Evolutionary conservation across 2,329 filamentous ascomycete genomes (phyloP), one percentile per base, ranked within the genome.

Genomic region (Thelonectria rubi): DNA sequence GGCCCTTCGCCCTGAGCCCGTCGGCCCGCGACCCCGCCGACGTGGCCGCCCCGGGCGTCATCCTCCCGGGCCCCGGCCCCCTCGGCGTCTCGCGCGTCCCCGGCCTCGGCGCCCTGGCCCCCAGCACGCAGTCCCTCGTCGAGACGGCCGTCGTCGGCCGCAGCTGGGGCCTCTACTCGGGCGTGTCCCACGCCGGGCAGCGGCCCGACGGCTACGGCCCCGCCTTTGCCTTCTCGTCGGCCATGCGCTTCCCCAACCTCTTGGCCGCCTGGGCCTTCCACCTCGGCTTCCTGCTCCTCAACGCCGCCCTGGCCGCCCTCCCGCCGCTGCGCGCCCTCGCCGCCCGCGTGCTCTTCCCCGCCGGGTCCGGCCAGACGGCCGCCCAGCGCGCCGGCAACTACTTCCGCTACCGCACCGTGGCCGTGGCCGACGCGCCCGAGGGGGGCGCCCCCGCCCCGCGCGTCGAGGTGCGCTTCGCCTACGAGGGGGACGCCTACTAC

Each of bases 111-210:
- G 42, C 51, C 17, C 26, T 65, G 5, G 54, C 58, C 10, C 52
- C 42, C 11, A 65, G 61, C 21, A 45, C 64, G 3, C 65, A 67
- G 39, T 55, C 62, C 2, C 18, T 40, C 12, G 63, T 70, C 18
- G 63, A 69, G 34, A 61, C 57, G 8, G 55, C 39, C 45, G 51
- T 69, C 21, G 37, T 69, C 3, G 65, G 65, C 18, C 64, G 67
- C 15, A 69, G 65, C 48, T 70, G 64, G 64, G 58, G 62, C 5
- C n/a, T 64, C 14, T 55, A 55, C 45, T 47, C 51, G 2, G 55
- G 55, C 5, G 47, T 53, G 1, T 42, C 49, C 18, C 11, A 55
- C 18, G 26, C 37, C 20, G 47, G 53, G 5, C 58, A 57, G 14
- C 24, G 47, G 5, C 47, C 37, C 4, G 49, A 57, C 4, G 49